phyloP scores from a whole-genome alignment of 1,139 yeast genomes.

The Spencermartinsiella ligniputridi region DNA sequence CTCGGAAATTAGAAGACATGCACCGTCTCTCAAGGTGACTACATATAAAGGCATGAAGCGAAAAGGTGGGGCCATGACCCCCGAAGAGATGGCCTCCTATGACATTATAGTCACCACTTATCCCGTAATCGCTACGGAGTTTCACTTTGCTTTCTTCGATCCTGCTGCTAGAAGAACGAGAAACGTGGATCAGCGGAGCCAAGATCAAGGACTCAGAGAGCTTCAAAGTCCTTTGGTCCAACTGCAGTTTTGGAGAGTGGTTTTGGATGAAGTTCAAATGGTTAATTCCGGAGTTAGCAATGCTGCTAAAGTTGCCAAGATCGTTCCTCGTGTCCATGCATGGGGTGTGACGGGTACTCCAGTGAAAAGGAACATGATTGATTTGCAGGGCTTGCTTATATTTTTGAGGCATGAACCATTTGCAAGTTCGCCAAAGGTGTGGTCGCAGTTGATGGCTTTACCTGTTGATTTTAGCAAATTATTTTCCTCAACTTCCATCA shows the following conservation, averaged over 20 bases:
- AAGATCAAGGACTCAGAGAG: conserved; percentile 18
- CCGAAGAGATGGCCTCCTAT: conserved; percentile 44
- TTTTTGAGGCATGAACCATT: conserved; percentile 70
- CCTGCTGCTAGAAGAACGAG: conserved; percentile 44
- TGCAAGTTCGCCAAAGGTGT: conserved; percentile 28
- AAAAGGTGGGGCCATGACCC: conserved; percentile 28
- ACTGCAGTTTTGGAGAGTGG: conserved; percentile 84
- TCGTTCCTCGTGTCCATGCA: conserved; percentile 79
- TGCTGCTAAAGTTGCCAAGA: conserved; percentile 73
- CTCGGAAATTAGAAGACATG: conserved; percentile 59
- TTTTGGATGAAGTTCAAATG: conserved; percentile 94
- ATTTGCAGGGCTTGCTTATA: conserved; percentile 63
- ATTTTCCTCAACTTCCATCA: conserved; percentile 50
- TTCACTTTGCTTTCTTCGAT: conserved; percentile 75
- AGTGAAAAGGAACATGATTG: conserved; percentile 59
- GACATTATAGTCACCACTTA: conserved; percentile 88
- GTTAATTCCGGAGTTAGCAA: conserved; percentile 68
- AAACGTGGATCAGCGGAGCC: conserved; percentile 42
- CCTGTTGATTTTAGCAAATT: conserved; percentile 44
- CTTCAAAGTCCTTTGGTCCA: conserved; percentile 70
- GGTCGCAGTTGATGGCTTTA: conserved; percentile 30
- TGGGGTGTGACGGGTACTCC: conserved; percentile 99
- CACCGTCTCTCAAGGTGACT: conserved; percentile 53
- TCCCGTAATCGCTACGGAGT: conserved; percentile 60
- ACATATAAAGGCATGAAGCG: conserved; percentile 57